Conservation (phyloP, 768 basidiomycete genomes). For the Omphalotus guepiniiformis region DNA sequence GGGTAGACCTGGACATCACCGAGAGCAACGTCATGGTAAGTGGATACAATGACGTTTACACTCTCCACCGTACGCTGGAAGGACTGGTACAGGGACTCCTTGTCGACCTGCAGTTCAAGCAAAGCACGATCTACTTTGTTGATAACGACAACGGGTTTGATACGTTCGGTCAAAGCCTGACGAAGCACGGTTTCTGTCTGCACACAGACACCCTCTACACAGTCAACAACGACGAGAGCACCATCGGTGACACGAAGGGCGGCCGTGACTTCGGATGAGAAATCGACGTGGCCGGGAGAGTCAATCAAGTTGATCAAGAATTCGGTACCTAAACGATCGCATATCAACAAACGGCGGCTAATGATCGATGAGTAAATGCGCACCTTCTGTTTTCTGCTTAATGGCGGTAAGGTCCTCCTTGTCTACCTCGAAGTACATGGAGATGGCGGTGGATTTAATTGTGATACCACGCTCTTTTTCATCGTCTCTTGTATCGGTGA, state of each 20-base stretch:
- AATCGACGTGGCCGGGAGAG: conserved; percentile 99
- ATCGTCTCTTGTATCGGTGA: conserved; percentile 95
- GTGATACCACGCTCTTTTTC: conserved; percentile 99
- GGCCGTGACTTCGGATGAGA: conserved; percentile 99
- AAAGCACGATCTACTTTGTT: conserved; percentile 99
- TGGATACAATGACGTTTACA: conserved; percentile 98
- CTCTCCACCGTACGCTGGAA: conserved; percentile 97
- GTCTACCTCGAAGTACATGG: conserved; percentile 96
- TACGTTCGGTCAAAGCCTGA: conserved; percentile 95
- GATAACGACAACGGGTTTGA: conserved; percentile 99
- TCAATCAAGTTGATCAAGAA: conserved; percentile 99
- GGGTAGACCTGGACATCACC: conserved; percentile 99
- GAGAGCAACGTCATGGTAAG: conserved; percentile 89
- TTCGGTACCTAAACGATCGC: conserved; percentile 59
- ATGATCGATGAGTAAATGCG: conserved; percentile 18
- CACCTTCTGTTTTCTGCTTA: conserved; percentile 93
- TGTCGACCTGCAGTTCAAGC: conserved; percentile 94
- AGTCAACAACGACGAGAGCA: conserved; percentile 99
- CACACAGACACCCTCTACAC: conserved; percentile 98
- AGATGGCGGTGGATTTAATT: conserved; percentile 99
- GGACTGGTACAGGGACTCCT: conserved; percentile 96
- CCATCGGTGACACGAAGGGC: conserved; percentile 99
- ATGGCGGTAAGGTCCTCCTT: conserved; percentile 85
- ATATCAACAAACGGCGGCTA: not conserved
- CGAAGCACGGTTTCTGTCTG: conserved; percentile 99